Evolutionary conservation across 495 filamentous ascomycete species (phyloP).

Genomic region (Rusavskia elegans): DNA sequence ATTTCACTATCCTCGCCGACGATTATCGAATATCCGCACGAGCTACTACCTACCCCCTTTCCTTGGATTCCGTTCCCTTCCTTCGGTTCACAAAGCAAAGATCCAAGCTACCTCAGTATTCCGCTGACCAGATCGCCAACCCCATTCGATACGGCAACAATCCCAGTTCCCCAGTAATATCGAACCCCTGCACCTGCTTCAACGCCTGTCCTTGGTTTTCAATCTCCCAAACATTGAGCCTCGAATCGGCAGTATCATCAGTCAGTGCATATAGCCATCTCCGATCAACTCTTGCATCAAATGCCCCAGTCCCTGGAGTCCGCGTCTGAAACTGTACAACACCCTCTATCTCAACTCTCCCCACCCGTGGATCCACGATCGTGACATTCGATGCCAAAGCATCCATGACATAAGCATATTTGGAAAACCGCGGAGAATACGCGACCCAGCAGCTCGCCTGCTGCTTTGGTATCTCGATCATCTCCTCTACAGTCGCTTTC

Average conservation of each 20-base stretch:
- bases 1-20: no score
- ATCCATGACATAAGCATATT: slow-evolving; percentile 13
- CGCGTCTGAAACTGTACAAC: neutral
- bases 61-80: no score
- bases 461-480: slow-evolving; percentile 11
- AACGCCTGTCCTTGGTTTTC: slow-evolving; percentile 2
- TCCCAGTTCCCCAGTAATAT: neutral
- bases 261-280: slow-evolving; percentile 15
- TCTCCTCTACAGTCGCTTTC: slow-evolving; percentile 6
- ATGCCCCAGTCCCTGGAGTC: slow-evolving; percentile 2
- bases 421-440: slow-evolving; percentile 8
- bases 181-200: slow-evolving; percentile 11
- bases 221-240: slow-evolving; percentile 2
- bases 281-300: slow-evolving; percentile 9
- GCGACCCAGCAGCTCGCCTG: slow-evolving; percentile 15
- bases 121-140: slow-evolving; percentile 2
- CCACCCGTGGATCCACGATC: slow-evolving; percentile 8
- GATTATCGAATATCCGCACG: no score
- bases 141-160: neutral
- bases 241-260: slow-evolving; percentile 2
- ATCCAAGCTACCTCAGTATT: no score
- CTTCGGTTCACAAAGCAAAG: no score
- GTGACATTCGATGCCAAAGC: slow-evolving; percentile 8
- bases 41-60: no score
- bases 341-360: slow-evolving; percentile 4